Evolutionary conservation across 371 early-diverging fungal species (phyloP).

Genomic region (Cokeromyces recurvatus): DNA sequence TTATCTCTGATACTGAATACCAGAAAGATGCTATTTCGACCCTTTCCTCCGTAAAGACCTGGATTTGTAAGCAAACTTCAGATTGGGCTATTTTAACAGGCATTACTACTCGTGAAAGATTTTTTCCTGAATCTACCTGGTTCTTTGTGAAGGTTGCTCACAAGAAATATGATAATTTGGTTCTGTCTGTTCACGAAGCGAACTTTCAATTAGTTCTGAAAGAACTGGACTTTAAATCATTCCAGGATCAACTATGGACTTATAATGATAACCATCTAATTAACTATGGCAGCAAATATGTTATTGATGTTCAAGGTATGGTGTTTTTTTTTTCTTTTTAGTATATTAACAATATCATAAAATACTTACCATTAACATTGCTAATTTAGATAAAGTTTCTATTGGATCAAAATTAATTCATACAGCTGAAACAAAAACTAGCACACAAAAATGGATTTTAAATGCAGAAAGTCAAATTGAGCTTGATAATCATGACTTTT

Average conservation of each 20-base stretch:
- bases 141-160: constrained; percentile 38
- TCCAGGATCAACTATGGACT: constrained; percentile 48
- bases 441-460: constrained; percentile 37
- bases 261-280: constrained; percentile 45
- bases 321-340: no score
- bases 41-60: constrained; percentile 13
- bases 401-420: constrained; percentile 17
- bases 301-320: constrained; percentile 36
- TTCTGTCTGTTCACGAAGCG: constrained; percentile 21
- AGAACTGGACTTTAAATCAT: constrained; percentile 26
- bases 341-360: not conserved
- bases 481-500: constrained; percentile 22
- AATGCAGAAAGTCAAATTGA: constrained; percentile 35
- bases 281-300: constrained; percentile 47
- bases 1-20: constrained; percentile 21
- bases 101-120: constrained; percentile 19
- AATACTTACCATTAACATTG: not conserved
- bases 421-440: constrained; percentile 16
- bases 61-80: constrained; percentile 21
- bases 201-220: constrained; percentile 19
- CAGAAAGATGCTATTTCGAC: constrained; percentile 15
- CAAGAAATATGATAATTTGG: constrained; percentile 18
- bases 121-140: constrained; percentile 33
- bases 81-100: constrained; percentile 16
- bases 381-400: constrained; percentile 16